Conservation (phyloP, 1,139 yeast species). For the Sugiyamaella paludigena region DNA sequence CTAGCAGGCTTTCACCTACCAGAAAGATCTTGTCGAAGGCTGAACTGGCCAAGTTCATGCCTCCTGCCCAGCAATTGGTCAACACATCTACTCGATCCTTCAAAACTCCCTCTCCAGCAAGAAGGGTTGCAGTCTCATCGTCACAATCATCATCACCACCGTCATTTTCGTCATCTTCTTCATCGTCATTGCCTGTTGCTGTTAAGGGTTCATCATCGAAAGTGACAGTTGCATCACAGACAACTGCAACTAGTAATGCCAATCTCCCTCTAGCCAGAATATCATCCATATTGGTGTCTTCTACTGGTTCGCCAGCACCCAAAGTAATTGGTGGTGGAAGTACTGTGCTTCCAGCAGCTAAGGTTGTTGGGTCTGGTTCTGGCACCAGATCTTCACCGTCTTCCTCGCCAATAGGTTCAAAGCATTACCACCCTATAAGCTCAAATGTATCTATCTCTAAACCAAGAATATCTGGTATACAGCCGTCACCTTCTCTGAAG, state of each 20-base stretch:
- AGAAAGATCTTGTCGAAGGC: constrained; percentile 29
- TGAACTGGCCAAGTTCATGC: constrained; percentile 25
- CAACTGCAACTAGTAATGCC: too few relatives aligned
- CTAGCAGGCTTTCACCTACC: constrained; percentile 13
- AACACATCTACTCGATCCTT: constrained; percentile 6
- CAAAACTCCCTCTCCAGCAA: constrained; percentile 11
- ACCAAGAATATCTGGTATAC: too few relatives aligned
- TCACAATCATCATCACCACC: constrained; percentile 1
- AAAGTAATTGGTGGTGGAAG: background rate
- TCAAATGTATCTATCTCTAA: too few relatives aligned
- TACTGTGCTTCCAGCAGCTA: background rate
- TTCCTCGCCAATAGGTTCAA: background rate
- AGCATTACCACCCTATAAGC: too few relatives aligned
- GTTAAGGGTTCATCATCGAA: background rate
- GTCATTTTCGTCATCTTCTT: background rate
- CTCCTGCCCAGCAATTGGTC: constrained; percentile 7
- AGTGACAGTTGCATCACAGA: too few relatives aligned
- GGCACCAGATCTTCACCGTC: background rate
- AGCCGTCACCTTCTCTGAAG: background rate
- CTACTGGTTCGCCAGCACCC: background rate
- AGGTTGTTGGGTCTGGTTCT: background rate
- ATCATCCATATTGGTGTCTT: too few relatives aligned
- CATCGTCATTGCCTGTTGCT: background rate
- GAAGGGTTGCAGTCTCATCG: constrained; percentile 4
- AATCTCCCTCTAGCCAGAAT: too few relatives aligned